phyloP scores from a whole-genome alignment of 2,329 filamentous ascomycete species.

The Penicillium sp. region DNA sequence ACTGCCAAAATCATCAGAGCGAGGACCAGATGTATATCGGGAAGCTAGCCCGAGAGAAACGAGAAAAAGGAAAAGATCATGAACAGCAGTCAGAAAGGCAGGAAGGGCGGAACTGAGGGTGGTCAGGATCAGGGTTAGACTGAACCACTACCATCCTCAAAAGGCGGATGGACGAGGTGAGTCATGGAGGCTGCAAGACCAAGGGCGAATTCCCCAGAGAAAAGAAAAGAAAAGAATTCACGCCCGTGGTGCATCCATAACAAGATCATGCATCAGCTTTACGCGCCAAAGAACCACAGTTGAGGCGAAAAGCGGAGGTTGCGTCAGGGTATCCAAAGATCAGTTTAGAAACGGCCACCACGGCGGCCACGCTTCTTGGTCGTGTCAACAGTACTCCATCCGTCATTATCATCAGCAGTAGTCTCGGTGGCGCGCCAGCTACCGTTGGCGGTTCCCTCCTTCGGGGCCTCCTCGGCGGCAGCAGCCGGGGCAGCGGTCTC shows the following conservation, averaged over 20 bases:
- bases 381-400: conserved; percentile 52
- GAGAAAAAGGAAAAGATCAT: conserved; percentile 31
- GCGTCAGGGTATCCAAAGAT: conserved; percentile 39
- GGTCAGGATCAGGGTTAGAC: conserved; percentile 17
- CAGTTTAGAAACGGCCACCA: conserved; percentile 46
- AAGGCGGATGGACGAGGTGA: conserved; percentile 12
- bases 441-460: conserved; percentile 54
- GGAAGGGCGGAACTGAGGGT: conserved; percentile 15
- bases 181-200: conserved; percentile 10
- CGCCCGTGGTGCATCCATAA: neutral
- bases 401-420: conserved; percentile 44
- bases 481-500: conserved; percentile 48
- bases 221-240: neutral
- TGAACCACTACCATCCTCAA: conserved; percentile 20
- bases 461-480: conserved; percentile 54
- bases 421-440: conserved; percentile 43
- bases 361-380: conserved; percentile 48
- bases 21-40: conserved; percentile 36
- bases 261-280: neutral
- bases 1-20: conserved; percentile 38
- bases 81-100: conserved; percentile 26
- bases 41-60: conserved; percentile 31
- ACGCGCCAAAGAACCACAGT: conserved; percentile 14
- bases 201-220: neutral
- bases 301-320: conserved; percentile 17